phyloP scores from a whole-genome alignment of 306 rosid genomes.

The Medicago lupulina region DNA sequence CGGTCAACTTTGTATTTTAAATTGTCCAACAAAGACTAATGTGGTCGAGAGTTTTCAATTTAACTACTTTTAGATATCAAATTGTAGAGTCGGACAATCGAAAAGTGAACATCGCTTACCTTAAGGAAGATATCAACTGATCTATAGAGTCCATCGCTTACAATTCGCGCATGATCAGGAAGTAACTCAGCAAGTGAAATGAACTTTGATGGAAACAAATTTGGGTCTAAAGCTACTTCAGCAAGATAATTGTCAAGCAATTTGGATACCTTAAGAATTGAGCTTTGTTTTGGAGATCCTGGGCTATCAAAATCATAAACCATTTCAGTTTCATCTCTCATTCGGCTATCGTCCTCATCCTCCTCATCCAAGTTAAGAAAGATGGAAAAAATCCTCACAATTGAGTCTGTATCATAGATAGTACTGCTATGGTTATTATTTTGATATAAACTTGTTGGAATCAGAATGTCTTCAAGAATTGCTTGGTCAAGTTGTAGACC shows the following conservation, averaged over 20 bases:
- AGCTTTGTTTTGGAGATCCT: constrained; percentile 94
- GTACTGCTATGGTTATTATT: constrained; percentile 60
- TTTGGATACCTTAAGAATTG: constrained; percentile 92
- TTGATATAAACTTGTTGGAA: constrained; percentile 76
- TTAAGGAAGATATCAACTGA: constrained; percentile 94
- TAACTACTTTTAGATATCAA: neutral
- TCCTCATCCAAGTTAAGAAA: constrained; percentile 92
- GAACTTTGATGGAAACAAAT: constrained; percentile 77
- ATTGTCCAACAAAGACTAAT: neutral
- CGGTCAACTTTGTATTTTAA: neutral
- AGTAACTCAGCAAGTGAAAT: constrained; percentile 83
- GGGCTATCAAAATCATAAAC: constrained; percentile 88
- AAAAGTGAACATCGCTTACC: constrained; percentile 53
- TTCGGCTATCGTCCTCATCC: constrained; percentile 66
- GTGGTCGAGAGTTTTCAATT: neutral
- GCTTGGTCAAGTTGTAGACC: constrained; percentile 97
- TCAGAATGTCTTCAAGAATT: constrained; percentile 90
- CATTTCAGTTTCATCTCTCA: constrained; percentile 89
- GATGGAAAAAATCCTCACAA: constrained; percentile 81
- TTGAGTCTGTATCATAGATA: constrained; percentile 80
- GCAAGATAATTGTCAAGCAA: constrained; percentile 83
- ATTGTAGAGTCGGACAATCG: neutral
- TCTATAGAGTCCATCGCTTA: constrained; percentile 90
- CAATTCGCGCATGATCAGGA: constrained; percentile 90
- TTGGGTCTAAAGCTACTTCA: constrained; percentile 90